These are phyloP conservation scores for Coleophoma cylindrospora DNA, from an alignment of 2,329 filamentous ascomycete species.

Conservation along the genomic window DNA sequence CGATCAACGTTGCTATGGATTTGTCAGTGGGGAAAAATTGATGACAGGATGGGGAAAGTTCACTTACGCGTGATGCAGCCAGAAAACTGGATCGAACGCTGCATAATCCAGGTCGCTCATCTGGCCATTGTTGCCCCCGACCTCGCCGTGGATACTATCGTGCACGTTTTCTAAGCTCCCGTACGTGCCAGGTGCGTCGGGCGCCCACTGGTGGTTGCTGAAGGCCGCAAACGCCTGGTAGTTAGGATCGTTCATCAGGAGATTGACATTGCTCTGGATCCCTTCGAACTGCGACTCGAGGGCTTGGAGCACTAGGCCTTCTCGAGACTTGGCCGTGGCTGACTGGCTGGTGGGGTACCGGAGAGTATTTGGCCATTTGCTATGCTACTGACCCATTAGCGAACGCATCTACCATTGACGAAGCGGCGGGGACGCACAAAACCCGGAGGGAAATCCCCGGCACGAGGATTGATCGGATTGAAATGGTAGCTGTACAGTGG, in stretches of 20 bases:
- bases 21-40: neutral
- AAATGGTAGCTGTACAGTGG: constrained; percentile 59
- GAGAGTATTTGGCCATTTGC: constrained; percentile 16
- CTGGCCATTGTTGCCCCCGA: constrained; percentile 47
- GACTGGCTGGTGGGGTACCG: constrained; percentile 15
- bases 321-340: constrained; percentile 13
- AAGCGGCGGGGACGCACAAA: neutral
- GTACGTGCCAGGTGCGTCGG: constrained; percentile 11
- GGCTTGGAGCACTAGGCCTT: constrained; percentile 13
- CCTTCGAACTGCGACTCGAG: constrained; percentile 15
- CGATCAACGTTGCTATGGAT: constrained; percentile 61
- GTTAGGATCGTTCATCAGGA: constrained; percentile 34
- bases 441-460: constrained; percentile 11
- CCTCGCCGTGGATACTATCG: constrained; percentile 56
- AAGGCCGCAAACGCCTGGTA: constrained; percentile 65
- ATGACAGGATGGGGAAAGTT: neutral
- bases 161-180: constrained; percentile 52
- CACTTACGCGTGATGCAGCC: constrained; percentile 20
- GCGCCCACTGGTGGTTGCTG: constrained; percentile 61
- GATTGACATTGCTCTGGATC: constrained; percentile 15
- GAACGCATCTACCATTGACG: no score
- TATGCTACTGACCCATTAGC: neutral
- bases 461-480: constrained; percentile 41
- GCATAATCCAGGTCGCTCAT: constrained; percentile 69
- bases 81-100: constrained; percentile 66